Evolutionary conservation across 352 stramenopile genomes (phyloP), one percentile per base, ranked within the genome.

Genomic region (Phytopythium aichiense): DNA sequence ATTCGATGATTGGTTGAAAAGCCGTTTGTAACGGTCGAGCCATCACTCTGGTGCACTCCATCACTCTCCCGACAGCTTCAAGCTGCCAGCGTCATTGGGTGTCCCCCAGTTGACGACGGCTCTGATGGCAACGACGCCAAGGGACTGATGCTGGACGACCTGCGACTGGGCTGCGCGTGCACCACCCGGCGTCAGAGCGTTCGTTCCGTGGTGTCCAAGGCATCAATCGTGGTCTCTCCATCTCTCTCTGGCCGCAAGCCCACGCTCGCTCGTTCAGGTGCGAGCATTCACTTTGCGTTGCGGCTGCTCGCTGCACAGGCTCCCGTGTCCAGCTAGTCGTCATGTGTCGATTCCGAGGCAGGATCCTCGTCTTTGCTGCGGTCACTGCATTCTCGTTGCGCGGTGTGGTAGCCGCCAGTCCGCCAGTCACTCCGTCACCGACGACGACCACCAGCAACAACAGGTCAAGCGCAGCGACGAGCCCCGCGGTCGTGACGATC

Each of bases 401-500:
- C 7, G 7, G 46, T 12, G 23, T 8, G 1, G 23, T 2, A 7
- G 23, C 23, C 12, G 23, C 23, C 5, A 12, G 23, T 13, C 1
- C 46, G 6, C 23, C 23, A 13, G 13, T 31, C 7, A 31, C 40
- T 31, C 50, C 31, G 7, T 15, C 13, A 12, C 18, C 30, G 31
- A 16, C 45, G 23, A 51, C 31, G 8, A 37, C 13, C 13, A 16
- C 16, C 2, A 16, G 30, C 22, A 48, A n/a, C 30, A 22, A 38
- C 28, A 12, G 40, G 18, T 30, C 35, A 25, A n/a, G 22, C 6
- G 31, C 16, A 5, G 56, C 23, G 8, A 30, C 60, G 23, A 48
- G 42, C 8, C 64, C 60, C 7, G 71, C 68, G 7, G 65, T 82
- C 8, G 46, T 69, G 40, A 66, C 56, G 8, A 66, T 81, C 50